Evolutionary conservation across 306 rosid genomes (phyloP).

Genomic region (Trifolium repens): DNA sequence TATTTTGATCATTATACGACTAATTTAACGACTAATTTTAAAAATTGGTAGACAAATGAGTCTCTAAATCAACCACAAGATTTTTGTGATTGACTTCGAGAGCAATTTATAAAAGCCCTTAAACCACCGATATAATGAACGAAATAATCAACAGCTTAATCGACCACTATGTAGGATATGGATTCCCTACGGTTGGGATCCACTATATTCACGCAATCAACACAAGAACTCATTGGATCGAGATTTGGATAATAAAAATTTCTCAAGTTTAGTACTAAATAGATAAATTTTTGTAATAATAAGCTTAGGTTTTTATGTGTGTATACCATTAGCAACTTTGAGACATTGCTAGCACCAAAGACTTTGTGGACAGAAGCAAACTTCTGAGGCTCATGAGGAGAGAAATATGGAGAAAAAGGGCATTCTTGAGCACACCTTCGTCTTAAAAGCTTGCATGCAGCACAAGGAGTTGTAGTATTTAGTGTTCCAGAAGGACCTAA

Average conservation of each 20-base stretch:
- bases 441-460: slow-evolving; percentile 95
- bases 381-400: slow-evolving; percentile 95
- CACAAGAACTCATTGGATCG: no score
- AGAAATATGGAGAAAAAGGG: slow-evolving; percentile 95
- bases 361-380: slow-evolving; percentile 97
- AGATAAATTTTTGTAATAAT: not conserved
- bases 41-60: not conserved
- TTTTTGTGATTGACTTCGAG: not conserved
- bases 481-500: slow-evolving; percentile 80
- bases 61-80: not conserved
- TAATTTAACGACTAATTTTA: not conserved
- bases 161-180: not conserved
- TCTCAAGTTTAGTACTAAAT: not conserved
- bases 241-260: no score
- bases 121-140: not conserved
- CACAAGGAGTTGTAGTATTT: slow-evolving; percentile 91
- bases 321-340: slow-evolving; percentile 84
- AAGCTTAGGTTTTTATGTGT: slow-evolving; percentile 20
- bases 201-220: no score
- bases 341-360: slow-evolving; percentile 97
- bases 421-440: slow-evolving; percentile 97
- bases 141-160: not conserved
- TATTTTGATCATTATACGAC: not conserved
- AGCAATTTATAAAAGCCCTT: not conserved
- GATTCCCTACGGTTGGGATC: no score